Evolutionary conservation across 768 basidiomycete genomes (phyloP).

Genomic region (Boletus rubropictus): DNA sequence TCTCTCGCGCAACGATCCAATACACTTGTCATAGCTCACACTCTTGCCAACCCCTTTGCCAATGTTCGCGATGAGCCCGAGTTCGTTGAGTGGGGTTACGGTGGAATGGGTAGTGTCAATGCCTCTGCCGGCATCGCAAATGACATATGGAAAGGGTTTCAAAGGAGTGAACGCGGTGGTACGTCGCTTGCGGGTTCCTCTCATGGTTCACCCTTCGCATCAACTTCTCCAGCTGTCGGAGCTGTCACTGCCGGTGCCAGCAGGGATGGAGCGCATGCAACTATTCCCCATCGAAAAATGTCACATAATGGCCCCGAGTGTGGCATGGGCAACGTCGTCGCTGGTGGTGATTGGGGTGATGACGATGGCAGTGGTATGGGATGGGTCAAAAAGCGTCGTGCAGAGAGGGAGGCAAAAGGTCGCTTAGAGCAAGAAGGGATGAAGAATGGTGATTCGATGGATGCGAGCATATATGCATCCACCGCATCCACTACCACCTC

Average conservation of each 20-base stretch:
- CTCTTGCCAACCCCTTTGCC: conserved; percentile 54
- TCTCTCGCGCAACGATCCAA: background rate
- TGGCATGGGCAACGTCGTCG: conserved; percentile 26
- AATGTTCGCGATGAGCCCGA: conserved; percentile 62
- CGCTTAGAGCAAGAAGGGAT: conserved; percentile 19
- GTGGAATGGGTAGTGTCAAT: conserved; percentile 66
- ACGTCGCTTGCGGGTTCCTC: conserved; percentile 18
- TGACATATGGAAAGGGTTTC: conserved; percentile 26
- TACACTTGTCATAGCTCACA: conserved; percentile 18
- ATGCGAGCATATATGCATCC: conserved; percentile 20
- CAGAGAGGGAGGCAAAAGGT: conserved; percentile 46
- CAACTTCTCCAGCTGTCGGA: conserved; percentile 25
- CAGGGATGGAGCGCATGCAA: conserved; percentile 11
- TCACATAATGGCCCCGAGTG: conserved; percentile 16
- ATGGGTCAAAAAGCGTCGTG: conserved; percentile 67
- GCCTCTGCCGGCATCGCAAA: conserved; percentile 25
- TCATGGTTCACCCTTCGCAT: background rate
- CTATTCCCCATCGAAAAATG: conserved; percentile 16
- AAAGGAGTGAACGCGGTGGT: conserved; percentile 24
- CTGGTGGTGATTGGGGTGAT: conserved; percentile 36
- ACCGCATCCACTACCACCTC: conserved; percentile 23
- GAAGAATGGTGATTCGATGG: conserved; percentile 20
- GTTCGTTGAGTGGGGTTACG: conserved; percentile 92
- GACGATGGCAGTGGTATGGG: conserved; percentile 86
- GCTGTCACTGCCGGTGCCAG: conserved; percentile 18